Evolutionary conservation across 2,329 filamentous ascomycete species (phyloP).

Genomic region (Cytospora leucostoma): DNA sequence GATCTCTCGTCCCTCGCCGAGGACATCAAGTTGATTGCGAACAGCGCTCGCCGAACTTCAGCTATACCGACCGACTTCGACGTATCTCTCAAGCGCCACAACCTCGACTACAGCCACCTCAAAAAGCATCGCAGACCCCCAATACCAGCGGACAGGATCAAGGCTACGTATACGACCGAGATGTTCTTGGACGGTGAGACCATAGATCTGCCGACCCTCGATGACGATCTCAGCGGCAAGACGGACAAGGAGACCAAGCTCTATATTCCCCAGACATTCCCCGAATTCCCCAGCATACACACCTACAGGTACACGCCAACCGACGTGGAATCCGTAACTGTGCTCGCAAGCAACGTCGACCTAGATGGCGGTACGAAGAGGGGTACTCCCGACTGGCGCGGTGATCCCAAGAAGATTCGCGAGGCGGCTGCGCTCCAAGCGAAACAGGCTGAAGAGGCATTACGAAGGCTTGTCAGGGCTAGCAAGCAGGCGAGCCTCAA

Average conservation of each 20-base stretch:
- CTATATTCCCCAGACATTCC: conserved; percentile 62
- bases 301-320: conserved; percentile 63
- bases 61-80: conserved; percentile 61
- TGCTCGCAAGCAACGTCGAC: conserved; percentile 32
- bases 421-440: conserved; percentile 61
- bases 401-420: conserved; percentile 59
- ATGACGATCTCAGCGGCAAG: conserved; percentile 59
- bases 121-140: conserved; percentile 60
- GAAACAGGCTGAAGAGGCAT: conserved; percentile 62
- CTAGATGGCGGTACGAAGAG: conserved; percentile 30
- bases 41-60: conserved; percentile 52
- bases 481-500: conserved; percentile 67
- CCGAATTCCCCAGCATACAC: conserved; percentile 64
- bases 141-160: conserved; percentile 43
- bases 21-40: conserved; percentile 49
- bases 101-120: conserved; percentile 53
- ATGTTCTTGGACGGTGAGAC: conserved; percentile 41
- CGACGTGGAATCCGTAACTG: conserved; percentile 39
- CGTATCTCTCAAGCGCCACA: conserved; percentile 51
- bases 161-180: conserved; percentile 42
- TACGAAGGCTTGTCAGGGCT: conserved; percentile 60
- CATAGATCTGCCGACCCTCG: conserved; percentile 48
- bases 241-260: conserved; percentile 55
- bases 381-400: conserved; percentile 36
- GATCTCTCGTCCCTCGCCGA: conserved; percentile 53